Evolutionary conservation across 2,329 filamentous ascomycete species (phyloP).

Genomic region (Diaporthe citri): DNA sequence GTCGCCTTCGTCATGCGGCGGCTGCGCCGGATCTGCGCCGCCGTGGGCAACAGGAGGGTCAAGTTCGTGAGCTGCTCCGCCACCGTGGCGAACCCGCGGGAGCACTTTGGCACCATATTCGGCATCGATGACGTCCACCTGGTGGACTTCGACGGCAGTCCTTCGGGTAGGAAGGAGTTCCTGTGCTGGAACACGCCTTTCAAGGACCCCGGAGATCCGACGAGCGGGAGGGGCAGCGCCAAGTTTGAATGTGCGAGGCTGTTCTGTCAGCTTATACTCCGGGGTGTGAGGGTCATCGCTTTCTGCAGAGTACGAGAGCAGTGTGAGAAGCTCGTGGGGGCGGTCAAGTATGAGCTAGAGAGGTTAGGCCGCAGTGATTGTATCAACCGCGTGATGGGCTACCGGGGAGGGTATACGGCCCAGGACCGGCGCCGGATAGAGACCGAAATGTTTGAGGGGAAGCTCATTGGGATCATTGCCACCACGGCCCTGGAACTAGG

Average conservation of each 20-base stretch:
- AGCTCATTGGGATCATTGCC: constrained; percentile 91
- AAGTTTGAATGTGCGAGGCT: constrained; percentile 89
- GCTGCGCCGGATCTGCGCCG: constrained; percentile 87
- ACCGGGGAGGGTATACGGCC: constrained; percentile 93
- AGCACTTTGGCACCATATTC: constrained; percentile 96
- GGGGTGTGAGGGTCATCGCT: constrained; percentile 91
- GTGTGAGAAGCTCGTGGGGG: constrained; percentile 85
- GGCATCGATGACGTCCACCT: constrained; percentile 84
- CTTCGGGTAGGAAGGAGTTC: constrained; percentile 93
- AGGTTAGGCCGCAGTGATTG: constrained; percentile 81
- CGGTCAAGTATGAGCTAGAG: constrained; percentile 83
- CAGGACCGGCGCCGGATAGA: constrained; percentile 92
- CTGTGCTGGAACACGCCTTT: constrained; percentile 98
- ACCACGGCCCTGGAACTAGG: constrained; percentile 94
- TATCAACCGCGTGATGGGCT: constrained; percentile 88
- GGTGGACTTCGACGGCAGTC: constrained; percentile 92
- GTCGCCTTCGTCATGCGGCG: constrained; percentile 95
- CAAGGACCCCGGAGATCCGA: constrained; percentile 88
- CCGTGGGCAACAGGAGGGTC: constrained; percentile 85
- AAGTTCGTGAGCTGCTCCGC: constrained; percentile 97
- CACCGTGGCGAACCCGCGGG: constrained; percentile 90
- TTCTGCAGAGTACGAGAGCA: constrained; percentile 91
- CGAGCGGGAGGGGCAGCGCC: constrained; percentile 86
- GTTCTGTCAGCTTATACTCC: constrained; percentile 89
- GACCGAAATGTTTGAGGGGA: constrained; percentile 96